phyloP scores from a whole-genome alignment of 208 protist genomes.

The Crithidia bombi region DNA sequence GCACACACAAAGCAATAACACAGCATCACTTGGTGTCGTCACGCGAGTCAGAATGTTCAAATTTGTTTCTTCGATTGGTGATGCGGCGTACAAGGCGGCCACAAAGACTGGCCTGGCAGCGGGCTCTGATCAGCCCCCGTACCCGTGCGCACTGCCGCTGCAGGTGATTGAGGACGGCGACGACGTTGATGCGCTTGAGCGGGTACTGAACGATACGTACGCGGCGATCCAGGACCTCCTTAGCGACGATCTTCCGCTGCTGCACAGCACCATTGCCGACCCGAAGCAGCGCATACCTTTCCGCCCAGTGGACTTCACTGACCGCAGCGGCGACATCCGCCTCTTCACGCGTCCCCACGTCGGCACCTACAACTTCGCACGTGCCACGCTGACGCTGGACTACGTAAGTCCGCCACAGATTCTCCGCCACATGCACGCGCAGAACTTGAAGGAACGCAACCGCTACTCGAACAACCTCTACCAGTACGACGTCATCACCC shows the following conservation, averaged over 20 bases:
- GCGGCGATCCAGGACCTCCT: constrained; percentile 64
- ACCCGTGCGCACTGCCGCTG: constrained; percentile 84
- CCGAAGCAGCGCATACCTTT: constrained; percentile 38
- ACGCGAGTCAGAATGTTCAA: constrained; percentile 62
- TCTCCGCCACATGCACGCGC: constrained; percentile 67
- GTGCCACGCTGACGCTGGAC: constrained; percentile 68
- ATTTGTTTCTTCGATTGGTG: constrained; percentile 63
- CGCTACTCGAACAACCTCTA: constrained; percentile 66
- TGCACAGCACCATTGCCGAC: constrained; percentile 41
- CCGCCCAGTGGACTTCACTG: constrained; percentile 69
- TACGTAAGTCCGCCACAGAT: constrained; percentile 53
- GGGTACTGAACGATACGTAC: constrained; percentile 62
- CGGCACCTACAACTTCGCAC: constrained; percentile 83
- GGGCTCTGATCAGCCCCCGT: constrained; percentile 77
- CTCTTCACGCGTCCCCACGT: constrained; percentile 74
- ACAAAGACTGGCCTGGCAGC: constrained; percentile 76
- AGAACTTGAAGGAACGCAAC: constrained; percentile 55
- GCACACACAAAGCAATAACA: constrained; percentile 13
- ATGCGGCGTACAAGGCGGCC: constrained; percentile 77
- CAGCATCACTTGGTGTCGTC: neutral
- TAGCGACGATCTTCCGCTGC: constrained; percentile 53
- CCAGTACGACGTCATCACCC: constrained; percentile 60
- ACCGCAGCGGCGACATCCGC: constrained; percentile 76
- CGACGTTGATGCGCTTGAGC: constrained; percentile 47
- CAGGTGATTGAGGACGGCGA: constrained; percentile 52